Base-by-base conservation (phyloP, 441 rosid genomes). In the Gossypium gossypioides region DNA sequence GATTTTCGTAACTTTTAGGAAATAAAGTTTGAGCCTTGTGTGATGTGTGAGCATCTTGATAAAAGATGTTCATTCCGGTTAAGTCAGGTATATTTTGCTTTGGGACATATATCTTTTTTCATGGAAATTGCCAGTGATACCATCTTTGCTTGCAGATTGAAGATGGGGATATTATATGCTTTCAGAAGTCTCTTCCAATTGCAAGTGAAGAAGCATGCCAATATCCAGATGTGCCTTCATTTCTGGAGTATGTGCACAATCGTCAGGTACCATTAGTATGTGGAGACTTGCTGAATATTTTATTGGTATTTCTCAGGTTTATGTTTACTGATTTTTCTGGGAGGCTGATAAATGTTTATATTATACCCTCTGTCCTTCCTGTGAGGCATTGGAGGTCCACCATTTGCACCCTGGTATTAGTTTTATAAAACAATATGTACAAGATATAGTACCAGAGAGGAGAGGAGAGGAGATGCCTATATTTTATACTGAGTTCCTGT, bases 101-200 rank as follows among this genome's bases (percentile, higher is more conserved):
- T 72, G 27, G 37, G 63, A 57, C 21, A 18, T 63, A 72, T 25
- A 21, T 51, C 48, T 4, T 71, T 37, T 34, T 75, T 76, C 67
- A 15, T 74, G 56, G 71, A 59, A 55, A 65, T 79, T 72, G 40
- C 13, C 8, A 22, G 52, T 32, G 58, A 27, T 46, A 15, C 61
- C 24, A 32, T 22, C 27, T 72, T 63, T 74, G 19, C 42, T 44
- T 84, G 74, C 86, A 95, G 99, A 81, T 95, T 77, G 98, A 92
- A 86, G 98, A 95, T 86, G 99, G 99, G 71, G 99, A 95, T 73
- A 89, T 95, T 74, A 88, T 92, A 73, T 91, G 99, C 86, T 95
- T 86, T 85, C 99, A 95, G 84, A 92, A 88, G 83, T 69, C 84
- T 78, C 63, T 83, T 42, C 78, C 87, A 74, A 58, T 57, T 63